Evolutionary conservation across 345 rosid species (phyloP), one percentile per base, ranked within the genome.

Genomic region (Gossypium stocksii): DNA sequence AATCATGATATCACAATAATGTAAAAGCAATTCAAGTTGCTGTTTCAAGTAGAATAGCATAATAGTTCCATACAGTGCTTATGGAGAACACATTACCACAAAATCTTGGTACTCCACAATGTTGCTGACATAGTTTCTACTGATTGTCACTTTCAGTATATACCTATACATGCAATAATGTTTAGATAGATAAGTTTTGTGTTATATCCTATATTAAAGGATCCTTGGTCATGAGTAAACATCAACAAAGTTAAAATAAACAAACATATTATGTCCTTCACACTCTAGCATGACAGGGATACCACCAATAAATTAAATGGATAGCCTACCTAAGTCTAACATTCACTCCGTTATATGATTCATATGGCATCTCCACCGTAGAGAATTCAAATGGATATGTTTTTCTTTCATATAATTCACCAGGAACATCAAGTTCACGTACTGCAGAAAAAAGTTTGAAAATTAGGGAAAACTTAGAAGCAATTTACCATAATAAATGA

Each of bases 381-480:
- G 91, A 85, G 72, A 87, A 87, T 65, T 87, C 91, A 70, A 87
- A 87, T 16, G 89, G 91, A 54, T 85, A 85, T 38, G 87, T 22
- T 64, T 74, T 74, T 65, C 77, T 65, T 65, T 74, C 77, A 1
- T 74, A 74, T 65, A 74, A 65, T 66, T 74, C 77, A 64, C 77
- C 77, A 65, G 77, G 77, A 41, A 74, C 52, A 22, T 74, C 77
- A 38, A 74, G 77, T 66, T 74, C 77, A 34, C 77, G 77, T 53
- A 74, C 77, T 74, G 70, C 43, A 74, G 25, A 52, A 20, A 57
- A 65, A 6, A 53, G 23, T 43, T 11, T 38, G 17, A 66, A 65
- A 51, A 53, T 52, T 14, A 54, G 71, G 19, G 57, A 14, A 59
- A 25, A 73, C 23, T n/a, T 46, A 27, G 68, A 73, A 48, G 25